Base-by-base conservation (phyloP, 2,329 filamentous ascomycete species). In the Orbilia blumenaviensis region DNA sequence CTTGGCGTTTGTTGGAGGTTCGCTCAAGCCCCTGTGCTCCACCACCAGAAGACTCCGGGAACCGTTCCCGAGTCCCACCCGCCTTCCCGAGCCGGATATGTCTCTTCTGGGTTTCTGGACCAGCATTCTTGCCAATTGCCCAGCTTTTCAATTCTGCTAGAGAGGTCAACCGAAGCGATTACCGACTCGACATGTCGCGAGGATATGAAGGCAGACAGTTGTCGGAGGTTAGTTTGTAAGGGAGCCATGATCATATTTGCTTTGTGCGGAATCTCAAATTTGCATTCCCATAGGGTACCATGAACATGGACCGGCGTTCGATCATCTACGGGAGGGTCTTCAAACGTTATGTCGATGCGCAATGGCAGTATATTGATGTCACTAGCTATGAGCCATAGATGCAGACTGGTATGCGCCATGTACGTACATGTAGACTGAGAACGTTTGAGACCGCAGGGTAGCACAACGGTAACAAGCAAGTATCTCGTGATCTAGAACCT, bases 291-390 rank as follows among this genome's bases (percentile, higher is more conserved):
- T 66, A 64, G 67, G 67, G 44, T 72, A 66, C 67, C 67, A 36
- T 50, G 21, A 42, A 60, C 67, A 64, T 72, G 67, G 67, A 38
- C 67, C 42, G 42, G 18, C 18, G 23, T 10, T 21, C 38, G 60
- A 60, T 72, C 67, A 21, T 58, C 50, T 44, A 62, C 60, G 42
- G 50, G 60, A 72, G 14, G 41, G 60, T 50, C 67, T 52, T 36
- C 67, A 72, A 72, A 72, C 21, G 67, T 60, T 71, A 72, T 72
- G 67, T 64, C 58, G 67, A 66, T 66, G 60, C 66, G 66, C 34
- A 32, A 50, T 27, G 23, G 34, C 44, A 38, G 48, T 32, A 25
- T 32, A 32, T 46, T 29, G 29, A 60, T 48, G 27, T 41, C 50
- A 41, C 52, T n/a, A n/a, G n/a, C n/a, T 60, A 61, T 68, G 41